Conservation (phyloP, 768 basidiomycete genomes). For the Suillus occidentalis region DNA sequence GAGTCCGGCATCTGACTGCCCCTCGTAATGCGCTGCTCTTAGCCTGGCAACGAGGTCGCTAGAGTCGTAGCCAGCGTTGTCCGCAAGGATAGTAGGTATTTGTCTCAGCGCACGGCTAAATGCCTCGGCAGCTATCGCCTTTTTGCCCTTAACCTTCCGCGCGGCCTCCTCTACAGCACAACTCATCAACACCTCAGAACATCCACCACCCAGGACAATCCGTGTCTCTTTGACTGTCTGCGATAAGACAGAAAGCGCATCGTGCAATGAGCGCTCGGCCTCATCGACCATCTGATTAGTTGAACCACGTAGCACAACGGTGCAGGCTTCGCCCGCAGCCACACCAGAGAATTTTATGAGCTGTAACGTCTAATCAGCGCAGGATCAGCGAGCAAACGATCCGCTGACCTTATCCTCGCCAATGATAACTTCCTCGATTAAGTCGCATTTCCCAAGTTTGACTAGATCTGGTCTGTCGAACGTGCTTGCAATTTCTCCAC, state of each 20-base stretch:
- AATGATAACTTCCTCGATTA: slow-evolving; percentile 99
- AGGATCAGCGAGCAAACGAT: neutral
- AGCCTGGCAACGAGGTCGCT: slow-evolving; percentile 89
- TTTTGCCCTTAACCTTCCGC: slow-evolving; percentile 86
- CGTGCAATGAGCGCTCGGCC: slow-evolving; percentile 95
- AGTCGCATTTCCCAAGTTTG: slow-evolving; percentile 88
- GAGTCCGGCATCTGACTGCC: slow-evolving; percentile 80
- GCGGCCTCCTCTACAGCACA: slow-evolving; percentile 91
- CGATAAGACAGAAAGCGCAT: slow-evolving; percentile 94
- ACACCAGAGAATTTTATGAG: slow-evolving; percentile 99
- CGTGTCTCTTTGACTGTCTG: slow-evolving; percentile 98
- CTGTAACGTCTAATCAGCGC: slow-evolving; percentile 40
- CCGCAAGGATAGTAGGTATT: slow-evolving; percentile 95
- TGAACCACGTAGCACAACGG: slow-evolving; percentile 95
- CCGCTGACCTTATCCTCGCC: slow-evolving; percentile 91
- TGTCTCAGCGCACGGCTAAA: slow-evolving; percentile 87
- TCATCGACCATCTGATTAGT: slow-evolving; percentile 99
- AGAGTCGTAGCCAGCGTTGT: slow-evolving; percentile 98
- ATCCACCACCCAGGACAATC: slow-evolving; percentile 92
- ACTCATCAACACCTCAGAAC: slow-evolving; percentile 98
- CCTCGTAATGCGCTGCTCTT: slow-evolving; percentile 93
- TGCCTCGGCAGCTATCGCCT: slow-evolving; percentile 92
- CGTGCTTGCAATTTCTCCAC: slow-evolving; percentile 95
- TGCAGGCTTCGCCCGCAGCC: slow-evolving; percentile 96
- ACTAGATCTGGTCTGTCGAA: slow-evolving; percentile 93